Evolutionary conservation across 169 alveolate genomes (phyloP), one percentile per base, ranked within the genome.

Genomic region (Cryptosporidium xiaoi): DNA sequence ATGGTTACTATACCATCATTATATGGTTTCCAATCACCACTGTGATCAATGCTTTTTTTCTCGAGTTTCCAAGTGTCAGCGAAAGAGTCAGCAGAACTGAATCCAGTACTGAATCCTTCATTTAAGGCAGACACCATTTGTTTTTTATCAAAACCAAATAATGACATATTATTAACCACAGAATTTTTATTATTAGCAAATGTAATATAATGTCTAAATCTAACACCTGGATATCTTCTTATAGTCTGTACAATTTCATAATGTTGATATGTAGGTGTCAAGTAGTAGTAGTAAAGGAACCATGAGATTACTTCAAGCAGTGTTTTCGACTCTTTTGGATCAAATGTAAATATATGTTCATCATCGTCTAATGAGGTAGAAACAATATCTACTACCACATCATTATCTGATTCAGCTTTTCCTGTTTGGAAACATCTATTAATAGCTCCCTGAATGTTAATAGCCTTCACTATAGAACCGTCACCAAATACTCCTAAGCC

Each of bases 401-500:
- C 87, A 12, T 77, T 77, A 36, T 77, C 87, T 33, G 77, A 36
- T 31, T 77, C 58, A 1, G 87, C 87, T 48, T 62, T 77, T 12
- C 87, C 87, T 2, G 65, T 20, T 60, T 60, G 62, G 8, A 77
- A 77, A 62, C 87, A 77, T 62, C 87, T 77, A 31, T 77, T 68
- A 6, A 77, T 44, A 5, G 77, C 71, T 3, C 44, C 18, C 16
- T 29, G 60, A 7, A 77, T 4, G 24, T 77, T 71, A 36, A 77
- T 56, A 1, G 71, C 20, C 48, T 34, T 77, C 3, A 40, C 20
- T 13, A 77, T 34, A 13, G 56, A 68, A 58, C 87, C 87, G 40
- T 77, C 87, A 20, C 77, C 77, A 62, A 77, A 77, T n/a, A 50
- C 15, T 44, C 87, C 87, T 33, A 77, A 13, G 12, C 87, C 87